Percentiles rank a stretch among this genome's conserved stretches.
These are phyloP conservation scores for Trypanosoma melophagium DNA, from an alignment of 208 protist species.

Conservation along the genomic window DNA sequence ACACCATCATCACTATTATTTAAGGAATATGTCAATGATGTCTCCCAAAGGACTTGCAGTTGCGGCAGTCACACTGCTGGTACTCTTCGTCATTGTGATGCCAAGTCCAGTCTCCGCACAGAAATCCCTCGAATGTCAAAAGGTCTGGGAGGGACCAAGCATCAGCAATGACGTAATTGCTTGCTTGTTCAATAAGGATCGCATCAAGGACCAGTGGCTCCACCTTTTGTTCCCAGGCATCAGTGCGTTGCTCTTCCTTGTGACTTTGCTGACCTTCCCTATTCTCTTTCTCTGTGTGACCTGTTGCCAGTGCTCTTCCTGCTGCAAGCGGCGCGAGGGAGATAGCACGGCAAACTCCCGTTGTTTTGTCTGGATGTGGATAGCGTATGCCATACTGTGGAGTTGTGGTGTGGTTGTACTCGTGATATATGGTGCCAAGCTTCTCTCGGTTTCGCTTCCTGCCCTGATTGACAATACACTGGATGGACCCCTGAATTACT, in stretches of 20 bases:
- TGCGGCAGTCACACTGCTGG: slow-evolving; percentile 29
- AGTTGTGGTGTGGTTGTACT: slow-evolving; percentile 56
- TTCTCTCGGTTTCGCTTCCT: background rate
- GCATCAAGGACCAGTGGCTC: slow-evolving; percentile 50
- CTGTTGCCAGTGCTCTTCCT: slow-evolving; percentile 51
- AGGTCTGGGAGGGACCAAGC: slow-evolving; percentile 58
- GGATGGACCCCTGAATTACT: slow-evolving; percentile 21
- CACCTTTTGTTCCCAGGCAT: slow-evolving; percentile 66
- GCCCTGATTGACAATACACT: slow-evolving; percentile 1
- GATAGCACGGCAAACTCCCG: slow-evolving; percentile 8
- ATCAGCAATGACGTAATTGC: slow-evolving; percentile 50
- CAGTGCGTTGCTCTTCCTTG: slow-evolving; percentile 53
- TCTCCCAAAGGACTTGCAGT: background rate
- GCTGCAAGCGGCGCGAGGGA: slow-evolving; percentile 10
- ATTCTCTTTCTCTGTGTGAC: slow-evolving; percentile 34
- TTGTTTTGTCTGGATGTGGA: slow-evolving; percentile 77
- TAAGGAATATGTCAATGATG: background rate
- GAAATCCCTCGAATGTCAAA: slow-evolving; percentile 52
- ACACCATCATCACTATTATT: no score
- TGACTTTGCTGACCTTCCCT: slow-evolving; percentile 53
- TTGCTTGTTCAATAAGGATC: slow-evolving; percentile 51
- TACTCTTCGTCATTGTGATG: slow-evolving; percentile 21
- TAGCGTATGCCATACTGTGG: slow-evolving; percentile 46
- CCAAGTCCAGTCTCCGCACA: slow-evolving; percentile 9
- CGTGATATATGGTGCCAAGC: slow-evolving; percentile 53